phyloP scores from a whole-genome alignment of 371 early-diverging fungal species.

The Nematocida displodere region DNA sequence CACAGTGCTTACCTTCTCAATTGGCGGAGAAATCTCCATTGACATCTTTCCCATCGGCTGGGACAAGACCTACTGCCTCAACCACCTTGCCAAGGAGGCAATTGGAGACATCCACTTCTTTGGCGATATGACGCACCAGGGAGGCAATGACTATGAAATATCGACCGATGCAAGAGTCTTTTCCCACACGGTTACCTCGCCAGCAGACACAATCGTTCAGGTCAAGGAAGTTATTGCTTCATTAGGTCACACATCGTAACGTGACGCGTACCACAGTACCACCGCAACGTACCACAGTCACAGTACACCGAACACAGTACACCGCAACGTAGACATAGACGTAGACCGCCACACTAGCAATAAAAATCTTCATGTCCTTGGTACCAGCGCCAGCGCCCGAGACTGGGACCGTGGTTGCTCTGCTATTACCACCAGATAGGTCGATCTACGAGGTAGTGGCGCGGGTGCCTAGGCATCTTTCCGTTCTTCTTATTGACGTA shows the following conservation, averaged over 20 bases:
- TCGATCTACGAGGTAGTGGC: too few relatives aligned
- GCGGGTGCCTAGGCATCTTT: too few relatives aligned
- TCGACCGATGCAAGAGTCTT: slow-evolving; percentile 73
- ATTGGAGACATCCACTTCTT: slow-evolving; percentile 92
- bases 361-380: too few relatives aligned
- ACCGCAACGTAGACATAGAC: too few relatives aligned
- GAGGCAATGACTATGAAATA: slow-evolving; percentile 99
- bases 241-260: slow-evolving; percentile 31
- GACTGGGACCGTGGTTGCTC: too few relatives aligned
- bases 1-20: slow-evolving; percentile 81
- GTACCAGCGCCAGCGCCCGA: too few relatives aligned
- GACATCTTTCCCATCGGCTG: slow-evolving; percentile 98
- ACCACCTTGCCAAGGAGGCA: slow-evolving; percentile 76
- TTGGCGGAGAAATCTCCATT: slow-evolving; percentile 98
- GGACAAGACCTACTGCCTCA: slow-evolving; percentile 86
- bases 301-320: too few relatives aligned
- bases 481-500: slow-evolving; percentile 28
- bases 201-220: slow-evolving; percentile 79
- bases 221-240: slow-evolving; percentile 70
- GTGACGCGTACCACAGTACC: too few relatives aligned
- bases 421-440: too few relatives aligned
- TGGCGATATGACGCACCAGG: slow-evolving; percentile 93
- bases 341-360: too few relatives aligned
- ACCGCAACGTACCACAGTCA: too few relatives aligned
- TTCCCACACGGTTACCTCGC: slow-evolving; percentile 79